Evolutionary conservation across 257 asterid genomes (phyloP).

Genomic region (Solanum megistacrolobum): DNA sequence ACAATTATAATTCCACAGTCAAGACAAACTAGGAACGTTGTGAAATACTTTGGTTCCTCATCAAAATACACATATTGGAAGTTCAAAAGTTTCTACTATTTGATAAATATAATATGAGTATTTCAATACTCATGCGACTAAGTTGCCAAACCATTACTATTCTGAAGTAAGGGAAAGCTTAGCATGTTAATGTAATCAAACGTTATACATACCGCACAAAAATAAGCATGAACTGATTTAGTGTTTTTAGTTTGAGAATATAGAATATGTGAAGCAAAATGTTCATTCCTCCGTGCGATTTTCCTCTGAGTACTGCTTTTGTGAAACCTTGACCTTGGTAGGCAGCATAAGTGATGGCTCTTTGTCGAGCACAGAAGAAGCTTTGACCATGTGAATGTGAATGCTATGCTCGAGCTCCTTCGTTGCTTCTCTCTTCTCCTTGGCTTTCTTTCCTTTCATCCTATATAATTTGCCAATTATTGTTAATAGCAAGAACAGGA

Average conservation of each 20-base stretch:
- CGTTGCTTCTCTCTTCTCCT: too few species aligned
- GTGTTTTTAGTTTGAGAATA: not conserved
- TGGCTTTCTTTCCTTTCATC: too few species aligned
- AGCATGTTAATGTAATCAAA: too few species aligned
- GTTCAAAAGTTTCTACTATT: not conserved
- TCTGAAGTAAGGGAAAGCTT: too few species aligned
- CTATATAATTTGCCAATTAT: too few species aligned
- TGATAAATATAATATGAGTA: too few species aligned
- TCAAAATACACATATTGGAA: not conserved
- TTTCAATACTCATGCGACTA: not conserved
- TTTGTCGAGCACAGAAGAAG: too few species aligned
- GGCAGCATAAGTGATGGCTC: slow-evolving; percentile 18
- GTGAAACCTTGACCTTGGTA: slow-evolving; percentile 21
- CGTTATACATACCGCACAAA: too few species aligned
- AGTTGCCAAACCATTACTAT: too few species aligned
- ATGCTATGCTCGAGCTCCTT: too few species aligned
- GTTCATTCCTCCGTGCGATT: slow-evolving; percentile 27
- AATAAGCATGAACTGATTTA: not conserved
- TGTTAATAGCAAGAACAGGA: too few species aligned
- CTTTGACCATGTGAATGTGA: too few species aligned
- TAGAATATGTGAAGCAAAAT: not conserved
- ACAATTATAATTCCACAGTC: not conserved
- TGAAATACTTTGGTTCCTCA: not conserved
- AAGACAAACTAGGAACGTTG: not conserved
- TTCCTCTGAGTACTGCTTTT: not conserved